phyloP scores from a whole-genome alignment of 208 protist species.

The Trypanosoma scelopori region DNA sequence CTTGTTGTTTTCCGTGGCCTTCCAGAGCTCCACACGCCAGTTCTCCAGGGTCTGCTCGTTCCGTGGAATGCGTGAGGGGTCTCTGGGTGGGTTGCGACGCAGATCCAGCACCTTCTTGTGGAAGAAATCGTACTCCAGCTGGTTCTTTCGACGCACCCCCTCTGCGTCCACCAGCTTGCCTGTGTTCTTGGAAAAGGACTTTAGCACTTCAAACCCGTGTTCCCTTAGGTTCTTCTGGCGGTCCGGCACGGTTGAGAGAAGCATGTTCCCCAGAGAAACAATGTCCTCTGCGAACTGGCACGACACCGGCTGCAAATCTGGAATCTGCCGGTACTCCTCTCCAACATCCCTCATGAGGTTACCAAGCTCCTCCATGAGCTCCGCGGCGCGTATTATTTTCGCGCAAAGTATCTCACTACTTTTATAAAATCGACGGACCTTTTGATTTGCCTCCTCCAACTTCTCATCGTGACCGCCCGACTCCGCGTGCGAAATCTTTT shows the following conservation, averaged over 20 bases:
- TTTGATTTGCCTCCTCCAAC: constrained; percentile 42
- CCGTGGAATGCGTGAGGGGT: constrained; percentile 66
- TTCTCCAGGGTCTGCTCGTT: constrained; percentile 78
- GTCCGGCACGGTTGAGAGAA: constrained; percentile 49
- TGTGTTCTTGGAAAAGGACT: constrained; percentile 43
- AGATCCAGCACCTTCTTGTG: constrained; percentile 67
- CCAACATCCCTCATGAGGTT: constrained; percentile 67
- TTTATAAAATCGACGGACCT: constrained; percentile 49
- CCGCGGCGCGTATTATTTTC: constrained; percentile 54
- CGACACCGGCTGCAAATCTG: constrained; percentile 57
- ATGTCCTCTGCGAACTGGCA: constrained; percentile 55
- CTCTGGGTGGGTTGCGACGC: constrained; percentile 43
- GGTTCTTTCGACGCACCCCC: constrained; percentile 47
- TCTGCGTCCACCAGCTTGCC: constrained; percentile 53
- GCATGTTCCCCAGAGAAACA: constrained; percentile 43
- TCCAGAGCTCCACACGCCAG: constrained; percentile 78
- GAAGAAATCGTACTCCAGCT: constrained; percentile 85
- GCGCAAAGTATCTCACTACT: constrained; percentile 43
- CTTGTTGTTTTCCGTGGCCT: constrained; percentile 57
- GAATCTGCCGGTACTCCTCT: constrained; percentile 59
- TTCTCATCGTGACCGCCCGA: constrained; percentile 35
- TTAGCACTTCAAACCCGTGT: constrained; percentile 60
- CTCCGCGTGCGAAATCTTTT: constrained; percentile 51
- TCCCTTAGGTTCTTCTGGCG: constrained; percentile 64
- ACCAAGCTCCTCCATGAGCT: constrained; percentile 74